A percentile compares a stretch with the other conserved stretches of the same genome.
Conservation (phyloP, 2,329 filamentous ascomycete genomes). For the Thielaviopsis ethacetica region DNA sequence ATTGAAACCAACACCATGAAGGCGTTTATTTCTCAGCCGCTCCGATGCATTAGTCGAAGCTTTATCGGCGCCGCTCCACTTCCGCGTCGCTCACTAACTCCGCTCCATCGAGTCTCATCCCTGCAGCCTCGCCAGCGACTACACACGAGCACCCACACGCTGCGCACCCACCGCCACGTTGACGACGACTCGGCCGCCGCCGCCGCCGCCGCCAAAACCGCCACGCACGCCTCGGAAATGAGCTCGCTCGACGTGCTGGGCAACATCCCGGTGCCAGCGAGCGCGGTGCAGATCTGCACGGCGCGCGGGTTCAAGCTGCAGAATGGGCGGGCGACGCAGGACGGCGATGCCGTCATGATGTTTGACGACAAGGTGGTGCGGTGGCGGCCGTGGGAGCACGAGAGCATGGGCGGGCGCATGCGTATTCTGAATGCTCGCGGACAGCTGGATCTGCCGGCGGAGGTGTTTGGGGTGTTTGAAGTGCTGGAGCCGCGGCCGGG, state of each 20-base stretch:
- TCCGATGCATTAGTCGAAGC: too few relatives aligned
- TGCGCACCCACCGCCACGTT: not conserved
- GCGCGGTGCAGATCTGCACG: constrained; percentile 68
- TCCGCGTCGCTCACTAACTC: too few relatives aligned
- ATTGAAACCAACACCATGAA: too few relatives aligned
- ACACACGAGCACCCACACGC: not conserved
- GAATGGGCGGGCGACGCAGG: constrained; percentile 55
- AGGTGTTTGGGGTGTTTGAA: constrained; percentile 59
- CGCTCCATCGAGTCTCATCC: too few relatives aligned
- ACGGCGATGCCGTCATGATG: constrained; percentile 58
- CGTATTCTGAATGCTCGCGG: constrained; percentile 57
- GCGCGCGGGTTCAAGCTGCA: constrained; percentile 74
- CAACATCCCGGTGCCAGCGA: constrained; percentile 59
- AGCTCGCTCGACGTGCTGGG: constrained; percentile 56
- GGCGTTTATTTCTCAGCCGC: too few relatives aligned
- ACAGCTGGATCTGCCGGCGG: constrained; percentile 59
- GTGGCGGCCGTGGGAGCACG: constrained; percentile 67
- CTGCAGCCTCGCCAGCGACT: not conserved
- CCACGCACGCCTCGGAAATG: constrained; percentile 7
- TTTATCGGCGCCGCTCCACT: too few relatives aligned
- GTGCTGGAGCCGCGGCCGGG: constrained; percentile 79
- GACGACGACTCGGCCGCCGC: too few relatives aligned
- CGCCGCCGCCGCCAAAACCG: constrained; percentile 11
- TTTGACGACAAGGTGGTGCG: constrained; percentile 75
- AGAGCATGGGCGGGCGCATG: constrained; percentile 18